A percentile compares a stretch with the other conserved stretches of the same genome.
Conservation (phyloP, 2,329 filamentous ascomycete species). For the Clarireedia paspali region DNA sequence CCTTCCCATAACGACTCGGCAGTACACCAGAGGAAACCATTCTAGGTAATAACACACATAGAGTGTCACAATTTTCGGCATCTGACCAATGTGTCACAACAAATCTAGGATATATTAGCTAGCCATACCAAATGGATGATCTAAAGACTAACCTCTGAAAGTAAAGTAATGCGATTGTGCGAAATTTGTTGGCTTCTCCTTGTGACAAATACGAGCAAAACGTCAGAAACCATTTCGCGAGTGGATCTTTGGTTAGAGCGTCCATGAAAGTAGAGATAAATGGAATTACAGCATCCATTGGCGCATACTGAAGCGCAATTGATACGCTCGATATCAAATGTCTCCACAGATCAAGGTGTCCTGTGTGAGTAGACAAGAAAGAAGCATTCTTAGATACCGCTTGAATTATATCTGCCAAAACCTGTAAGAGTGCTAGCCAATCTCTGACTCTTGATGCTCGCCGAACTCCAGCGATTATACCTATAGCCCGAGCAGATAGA, state of each 20-base stretch:
- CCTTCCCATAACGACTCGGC: slow-evolving; percentile 42
- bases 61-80: slow-evolving; percentile 54
- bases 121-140: not conserved
- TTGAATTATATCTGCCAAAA: slow-evolving; percentile 45
- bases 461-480: slow-evolving; percentile 67
- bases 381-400: slow-evolving; percentile 35
- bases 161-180: slow-evolving; percentile 66
- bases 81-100: slow-evolving; percentile 67
- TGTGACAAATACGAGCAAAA: slow-evolving; percentile 80
- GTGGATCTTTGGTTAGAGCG: slow-evolving; percentile 53
- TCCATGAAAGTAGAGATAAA: slow-evolving; percentile 59
- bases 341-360: slow-evolving; percentile 45
- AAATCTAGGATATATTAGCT: slow-evolving; percentile 47
- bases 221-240: slow-evolving; percentile 68
- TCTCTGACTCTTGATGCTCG: slow-evolving; percentile 66
- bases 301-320: slow-evolving; percentile 65
- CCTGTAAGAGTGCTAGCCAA: slow-evolving; percentile 61
- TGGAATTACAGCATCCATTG: slow-evolving; percentile 71
- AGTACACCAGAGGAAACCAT: slow-evolving; percentile 52
- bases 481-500: slow-evolving; percentile 52
- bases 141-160: slow-evolving; percentile 58
- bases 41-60: slow-evolving; percentile 61
- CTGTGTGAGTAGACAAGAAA: slow-evolving; percentile 19
- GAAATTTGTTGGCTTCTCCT: slow-evolving; percentile 66
- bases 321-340: slow-evolving; percentile 50